Base-by-base conservation (phyloP, 768 basidiomycete species). In the Candolleomyces efflorescens region DNA sequence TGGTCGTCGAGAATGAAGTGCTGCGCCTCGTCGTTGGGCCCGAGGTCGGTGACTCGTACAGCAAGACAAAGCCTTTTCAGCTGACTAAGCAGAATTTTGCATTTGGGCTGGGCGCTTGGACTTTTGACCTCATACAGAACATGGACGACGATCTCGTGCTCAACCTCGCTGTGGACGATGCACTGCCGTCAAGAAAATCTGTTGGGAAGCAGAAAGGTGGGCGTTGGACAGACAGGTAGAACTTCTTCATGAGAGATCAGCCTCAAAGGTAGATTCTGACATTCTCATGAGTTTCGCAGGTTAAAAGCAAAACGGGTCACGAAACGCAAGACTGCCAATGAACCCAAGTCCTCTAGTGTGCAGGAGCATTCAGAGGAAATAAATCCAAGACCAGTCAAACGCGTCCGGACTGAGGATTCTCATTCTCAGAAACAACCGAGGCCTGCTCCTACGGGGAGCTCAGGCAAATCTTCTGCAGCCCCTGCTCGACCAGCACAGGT, bases 121-220 rank as follows among this genome's bases (percentile, higher is more conserved):
- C 46, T 55, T 11, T 32, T 22, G 45, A 23, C 7, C 9, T 26
- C 47, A 5, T 15, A 44, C 12, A 39, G 20, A 32, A 48, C 56
- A 87, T 87, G 86, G 87, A 90, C 72, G 86, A 89, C 70, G 87
- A 77, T 51, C 78, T 93, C 50, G 80, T 92, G 37, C 79, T 93
- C 59, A 92, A 93, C 68, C 77, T 93, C 59, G 81, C 80, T 22
- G 67, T 71, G 1, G 77, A 82, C 53, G 64, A 71, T 50, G 56
- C 65, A 13, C 56, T 59, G 22, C 5, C 64, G 37, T 62, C 71
- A 18, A 73, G 60, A 20, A 74, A 73, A 54, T 44, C 58, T 3
- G 50, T 46, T 0, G 49, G 59, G 12, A 81, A 79, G 32, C 32
- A 32, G 59, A 88, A 85, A 65, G 83, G 84, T 22, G 86, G 87